These are phyloP conservation scores for Saturnispora diversa DNA, from an alignment of 805 yeast species.

Conservation along the genomic window DNA sequence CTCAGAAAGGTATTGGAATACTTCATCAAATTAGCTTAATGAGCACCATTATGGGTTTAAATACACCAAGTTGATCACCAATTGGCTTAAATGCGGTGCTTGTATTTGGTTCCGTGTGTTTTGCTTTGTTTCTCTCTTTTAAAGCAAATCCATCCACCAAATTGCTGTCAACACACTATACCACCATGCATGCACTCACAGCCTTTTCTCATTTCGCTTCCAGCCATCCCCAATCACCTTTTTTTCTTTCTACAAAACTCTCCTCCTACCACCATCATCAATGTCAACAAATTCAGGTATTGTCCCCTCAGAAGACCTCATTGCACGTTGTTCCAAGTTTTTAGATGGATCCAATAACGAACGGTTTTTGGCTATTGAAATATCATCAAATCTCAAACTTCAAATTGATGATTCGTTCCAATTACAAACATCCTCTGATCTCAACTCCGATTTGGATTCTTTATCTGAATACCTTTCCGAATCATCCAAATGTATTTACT, in stretches of 20 bases:
- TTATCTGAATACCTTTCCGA: conserved; percentile 6
- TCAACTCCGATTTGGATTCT: conserved; percentile 6
- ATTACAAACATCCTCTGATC: not conserved
- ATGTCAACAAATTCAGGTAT: conserved; percentile 17
- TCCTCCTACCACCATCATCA: not conserved
- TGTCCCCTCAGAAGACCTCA: conserved; percentile 7
- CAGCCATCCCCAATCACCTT: not conserved
- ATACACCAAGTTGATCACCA: too few species aligned
- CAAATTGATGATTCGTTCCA: not conserved
- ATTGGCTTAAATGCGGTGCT: too few species aligned
- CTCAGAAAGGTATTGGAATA: too few species aligned
- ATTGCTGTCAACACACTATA: too few species aligned
- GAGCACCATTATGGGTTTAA: too few species aligned
- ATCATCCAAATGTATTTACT: conserved; percentile 32
- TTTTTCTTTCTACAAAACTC: not conserved
- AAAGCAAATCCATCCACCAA: too few species aligned
- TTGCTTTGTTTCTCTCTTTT: too few species aligned
- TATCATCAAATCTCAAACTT: not conserved
- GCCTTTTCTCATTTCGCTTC: too few species aligned
- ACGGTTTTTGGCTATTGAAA: not conserved
- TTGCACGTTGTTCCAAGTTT: conserved; percentile 3
- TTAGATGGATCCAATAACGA: not conserved
- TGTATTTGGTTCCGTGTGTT: too few species aligned
- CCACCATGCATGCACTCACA: too few species aligned
- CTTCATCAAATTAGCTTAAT: too few species aligned